Percentiles rank a stretch among this genome's conserved stretches.
phyloP scores from a whole-genome alignment of 2,329 filamentous ascomycete species.

The Parascedosporium putredinis region DNA sequence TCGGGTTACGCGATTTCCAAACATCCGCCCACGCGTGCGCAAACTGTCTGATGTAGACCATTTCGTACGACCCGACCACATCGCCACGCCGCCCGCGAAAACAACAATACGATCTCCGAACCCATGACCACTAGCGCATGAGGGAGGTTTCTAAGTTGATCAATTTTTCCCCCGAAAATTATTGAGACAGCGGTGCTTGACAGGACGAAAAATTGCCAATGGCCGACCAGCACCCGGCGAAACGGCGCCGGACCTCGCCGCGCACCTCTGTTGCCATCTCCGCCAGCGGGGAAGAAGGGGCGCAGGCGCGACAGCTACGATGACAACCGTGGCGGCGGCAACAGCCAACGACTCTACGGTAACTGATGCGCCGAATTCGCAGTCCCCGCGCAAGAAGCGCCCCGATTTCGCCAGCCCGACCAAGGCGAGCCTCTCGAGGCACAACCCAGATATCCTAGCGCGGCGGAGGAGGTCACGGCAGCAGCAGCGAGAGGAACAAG shows the following conservation, averaged over 20 bases:
- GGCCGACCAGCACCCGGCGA: conserved; percentile 48
- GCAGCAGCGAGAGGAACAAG: background rate
- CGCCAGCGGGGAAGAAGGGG: conserved; percentile 8
- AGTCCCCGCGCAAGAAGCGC: conserved; percentile 19
- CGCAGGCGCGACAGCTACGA: too few species aligned
- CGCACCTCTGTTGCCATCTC: conserved; percentile 32
- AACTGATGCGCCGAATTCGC: conserved; percentile 8
- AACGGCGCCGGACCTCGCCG: conserved; percentile 54
- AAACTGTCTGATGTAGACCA: too few species aligned
- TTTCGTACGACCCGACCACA: too few species aligned
- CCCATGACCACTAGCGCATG: background rate
- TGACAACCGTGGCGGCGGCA: too few species aligned
- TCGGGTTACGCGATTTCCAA: background rate
- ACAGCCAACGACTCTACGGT: conserved; percentile 12
- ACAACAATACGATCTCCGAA: background rate
- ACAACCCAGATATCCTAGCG: conserved; percentile 47
- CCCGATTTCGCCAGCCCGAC: conserved; percentile 60
- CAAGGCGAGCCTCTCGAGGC: conserved; percentile 49
- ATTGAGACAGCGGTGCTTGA: background rate
- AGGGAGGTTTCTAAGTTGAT: background rate
- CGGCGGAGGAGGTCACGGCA: conserved; percentile 20
- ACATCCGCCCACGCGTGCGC: too few species aligned
- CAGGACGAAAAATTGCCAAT: conserved; percentile 1
- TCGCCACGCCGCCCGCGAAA: too few species aligned
- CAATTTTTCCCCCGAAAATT: background rate